Percentiles rank a stretch among this genome's conserved stretches.
These are phyloP conservation scores for Mortierella sp. DNA, from an alignment of 371 early-diverging fungal species.

Conservation along the genomic window DNA sequence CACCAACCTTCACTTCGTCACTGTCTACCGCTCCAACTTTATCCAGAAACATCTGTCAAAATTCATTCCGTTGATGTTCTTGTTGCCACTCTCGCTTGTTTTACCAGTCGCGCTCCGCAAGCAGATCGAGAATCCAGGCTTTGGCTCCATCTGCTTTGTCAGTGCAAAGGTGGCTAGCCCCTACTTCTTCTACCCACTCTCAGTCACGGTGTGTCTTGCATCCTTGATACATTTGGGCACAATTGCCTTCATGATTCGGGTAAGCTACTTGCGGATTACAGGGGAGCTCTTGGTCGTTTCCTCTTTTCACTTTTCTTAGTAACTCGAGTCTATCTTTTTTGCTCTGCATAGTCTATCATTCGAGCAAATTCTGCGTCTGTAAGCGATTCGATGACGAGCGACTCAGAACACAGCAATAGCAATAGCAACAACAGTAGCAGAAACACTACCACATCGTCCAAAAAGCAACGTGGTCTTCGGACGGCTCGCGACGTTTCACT, in stretches of 20 bases:
- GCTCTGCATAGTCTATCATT: constrained; percentile 18
- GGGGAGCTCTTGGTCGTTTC: no score
- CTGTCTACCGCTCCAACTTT: constrained; percentile 23
- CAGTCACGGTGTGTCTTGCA: constrained; percentile 22
- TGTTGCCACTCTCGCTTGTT: constrained; percentile 32
- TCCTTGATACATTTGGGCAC: constrained; percentile 36
- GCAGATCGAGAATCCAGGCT: constrained; percentile 35
- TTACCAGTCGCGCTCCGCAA: constrained; percentile 25
- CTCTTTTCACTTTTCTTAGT: no score
- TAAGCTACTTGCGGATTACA: background rate
- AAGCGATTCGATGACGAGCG: constrained; percentile 15
- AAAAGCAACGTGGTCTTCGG: constrained; percentile 23
- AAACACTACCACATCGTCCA: constrained; percentile 12
- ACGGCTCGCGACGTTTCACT: constrained; percentile 37
- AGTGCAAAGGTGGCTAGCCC: constrained; percentile 22
- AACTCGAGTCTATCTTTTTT: no score
- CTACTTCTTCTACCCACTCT: constrained; percentile 38
- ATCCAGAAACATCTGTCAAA: constrained; percentile 24
- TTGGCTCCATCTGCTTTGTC: constrained; percentile 46
- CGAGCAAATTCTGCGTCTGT: constrained; percentile 10
- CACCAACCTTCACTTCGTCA: constrained; percentile 40
- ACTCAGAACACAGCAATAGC: constrained; percentile 4
- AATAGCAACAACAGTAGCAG: constrained; percentile 4
- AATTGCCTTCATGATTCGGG: constrained; percentile 31
- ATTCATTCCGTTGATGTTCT: constrained; percentile 29